These are phyloP conservation scores for Boletus bicolor DNA, from an alignment of 768 basidiomycete genomes.

Conservation along the genomic window DNA sequence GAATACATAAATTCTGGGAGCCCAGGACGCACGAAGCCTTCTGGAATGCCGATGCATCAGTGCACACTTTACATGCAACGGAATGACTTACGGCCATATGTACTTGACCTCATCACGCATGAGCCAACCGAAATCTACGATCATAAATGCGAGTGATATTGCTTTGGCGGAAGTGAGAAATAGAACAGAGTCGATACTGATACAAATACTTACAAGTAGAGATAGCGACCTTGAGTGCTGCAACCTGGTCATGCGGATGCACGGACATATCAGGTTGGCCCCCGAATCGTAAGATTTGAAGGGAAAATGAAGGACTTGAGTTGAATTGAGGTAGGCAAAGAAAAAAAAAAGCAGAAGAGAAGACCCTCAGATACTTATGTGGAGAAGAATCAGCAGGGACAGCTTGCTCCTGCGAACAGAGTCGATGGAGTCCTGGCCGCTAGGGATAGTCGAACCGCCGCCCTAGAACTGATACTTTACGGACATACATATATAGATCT, in stretches of 20 bases:
- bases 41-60: neutral
- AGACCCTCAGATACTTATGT: neutral
- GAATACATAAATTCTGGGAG: too few species aligned
- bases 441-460: too few species aligned
- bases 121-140: slow-evolving; percentile 10
- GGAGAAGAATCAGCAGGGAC: neutral
- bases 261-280: neutral
- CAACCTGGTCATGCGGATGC: neutral
- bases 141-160: slow-evolving; percentile 11
- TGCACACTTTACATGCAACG: neutral
- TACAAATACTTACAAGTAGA: slow-evolving; percentile 11
- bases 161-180: slow-evolving; percentile 1
- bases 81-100: slow-evolving; percentile 24
- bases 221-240: slow-evolving; percentile 10
- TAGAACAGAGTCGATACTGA: too few species aligned
- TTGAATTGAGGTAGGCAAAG: neutral
- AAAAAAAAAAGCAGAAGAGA: neutral
- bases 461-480: too few species aligned
- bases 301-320: slow-evolving; percentile 1
- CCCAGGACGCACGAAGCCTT: neutral
- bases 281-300: neutral
- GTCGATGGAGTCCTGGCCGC: too few species aligned
- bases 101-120: slow-evolving; percentile 14
- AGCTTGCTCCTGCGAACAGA: too few species aligned
- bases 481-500: too few species aligned